Conservation (phyloP, 192 early-diverging fungal genomes). For the Umbelopsis ramanniana region DNA sequence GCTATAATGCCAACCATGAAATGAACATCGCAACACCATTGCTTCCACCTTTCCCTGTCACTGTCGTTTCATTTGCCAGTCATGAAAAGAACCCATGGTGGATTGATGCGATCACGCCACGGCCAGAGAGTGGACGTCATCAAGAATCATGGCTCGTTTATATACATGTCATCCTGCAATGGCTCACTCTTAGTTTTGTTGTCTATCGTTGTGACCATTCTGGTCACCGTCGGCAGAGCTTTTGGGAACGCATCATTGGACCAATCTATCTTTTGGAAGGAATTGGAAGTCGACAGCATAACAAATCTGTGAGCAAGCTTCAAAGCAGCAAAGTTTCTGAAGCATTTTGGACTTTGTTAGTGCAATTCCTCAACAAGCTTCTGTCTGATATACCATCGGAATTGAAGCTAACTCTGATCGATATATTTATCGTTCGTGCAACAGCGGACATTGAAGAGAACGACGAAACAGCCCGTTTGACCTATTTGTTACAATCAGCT, state of each 20-base stretch:
- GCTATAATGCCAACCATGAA: not conserved
- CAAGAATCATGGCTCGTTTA: conserved; percentile 50
- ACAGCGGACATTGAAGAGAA: not conserved
- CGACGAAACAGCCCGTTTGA: not conserved
- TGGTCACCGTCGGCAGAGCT: not conserved
- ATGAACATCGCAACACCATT: conserved; percentile 7
- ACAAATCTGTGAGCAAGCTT: not conserved
- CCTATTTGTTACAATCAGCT: conserved; percentile 23
- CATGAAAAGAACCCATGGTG: conserved; percentile 6
- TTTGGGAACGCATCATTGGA: conserved; percentile 35
- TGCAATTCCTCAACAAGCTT: conserved; percentile 27
- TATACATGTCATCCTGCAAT: conserved; percentile 50
- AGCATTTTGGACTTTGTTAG: conserved; percentile 30
- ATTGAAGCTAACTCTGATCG: conserved; percentile 27
- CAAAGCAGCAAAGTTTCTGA: not conserved
- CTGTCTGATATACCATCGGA: conserved; percentile 26
- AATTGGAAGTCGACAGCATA: not conserved
- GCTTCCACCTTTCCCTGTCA: not conserved
- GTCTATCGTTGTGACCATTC: not conserved
- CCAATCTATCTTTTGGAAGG: not conserved
- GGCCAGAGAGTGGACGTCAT: not conserved
- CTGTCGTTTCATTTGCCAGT: conserved; percentile 1
- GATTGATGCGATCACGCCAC: not conserved
- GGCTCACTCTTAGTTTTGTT: conserved; percentile 47
- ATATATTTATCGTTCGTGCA: conserved; percentile 25